Evolutionary conservation across 306 rosid species (phyloP).

Genomic region (Comarum palustre): DNA sequence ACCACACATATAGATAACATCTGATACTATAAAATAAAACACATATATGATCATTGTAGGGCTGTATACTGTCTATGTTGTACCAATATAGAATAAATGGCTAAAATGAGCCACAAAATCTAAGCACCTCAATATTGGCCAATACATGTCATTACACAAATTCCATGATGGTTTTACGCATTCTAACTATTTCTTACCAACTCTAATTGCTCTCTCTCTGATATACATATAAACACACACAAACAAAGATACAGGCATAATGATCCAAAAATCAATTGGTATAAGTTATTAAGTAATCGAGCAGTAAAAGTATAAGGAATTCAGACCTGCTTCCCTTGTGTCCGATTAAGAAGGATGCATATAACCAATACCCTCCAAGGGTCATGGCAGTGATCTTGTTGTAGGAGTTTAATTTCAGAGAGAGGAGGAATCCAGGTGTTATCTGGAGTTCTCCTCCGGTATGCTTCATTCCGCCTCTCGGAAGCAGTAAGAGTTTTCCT

Average conservation of each 20-base stretch:
- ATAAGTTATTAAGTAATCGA: not conserved
- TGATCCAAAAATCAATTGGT: not conserved
- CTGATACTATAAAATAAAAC: not conserved
- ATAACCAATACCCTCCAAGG: slow-evolving; percentile 80
- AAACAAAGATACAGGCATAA: no score
- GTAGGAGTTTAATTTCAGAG: slow-evolving; percentile 48
- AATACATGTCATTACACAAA: no score
- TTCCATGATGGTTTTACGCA: not conserved
- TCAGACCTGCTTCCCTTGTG: slow-evolving; percentile 52
- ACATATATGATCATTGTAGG: not conserved
- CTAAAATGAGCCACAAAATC: not conserved
- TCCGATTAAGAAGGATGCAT: slow-evolving; percentile 62
- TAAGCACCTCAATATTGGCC: not conserved
- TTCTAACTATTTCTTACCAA: not conserved
- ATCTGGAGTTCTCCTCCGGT: slow-evolving; percentile 41
- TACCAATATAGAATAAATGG: not conserved
- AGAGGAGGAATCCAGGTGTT: slow-evolving; percentile 70
- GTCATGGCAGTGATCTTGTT: slow-evolving; percentile 58
- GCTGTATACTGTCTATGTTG: not conserved
- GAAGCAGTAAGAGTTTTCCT: slow-evolving; percentile 24
- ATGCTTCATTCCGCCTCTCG: slow-evolving; percentile 48
- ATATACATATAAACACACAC: not conserved
- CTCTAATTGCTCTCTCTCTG: not conserved
- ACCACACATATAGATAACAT: not conserved
- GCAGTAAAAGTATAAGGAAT: not conserved